Percentiles rank a stretch among this genome's conserved stretches.
Evolutionary conservation across 345 rosid species (phyloP).

Genomic region (Reutealis trisperma): DNA sequence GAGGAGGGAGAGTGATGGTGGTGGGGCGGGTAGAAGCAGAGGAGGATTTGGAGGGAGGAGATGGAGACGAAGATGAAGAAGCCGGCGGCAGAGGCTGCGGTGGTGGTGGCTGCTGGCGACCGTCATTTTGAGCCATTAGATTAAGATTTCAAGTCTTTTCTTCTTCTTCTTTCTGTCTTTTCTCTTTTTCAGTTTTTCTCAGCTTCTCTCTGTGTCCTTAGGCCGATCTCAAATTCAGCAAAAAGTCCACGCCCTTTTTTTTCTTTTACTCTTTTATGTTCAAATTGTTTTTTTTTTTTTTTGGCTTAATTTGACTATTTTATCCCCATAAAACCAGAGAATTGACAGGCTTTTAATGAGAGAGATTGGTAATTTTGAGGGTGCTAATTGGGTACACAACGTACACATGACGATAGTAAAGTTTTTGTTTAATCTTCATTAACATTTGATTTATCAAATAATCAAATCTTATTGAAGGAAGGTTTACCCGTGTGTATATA

Average conservation of each 20-base stretch:
- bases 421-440: too few relatives aligned
- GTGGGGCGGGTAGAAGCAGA: constrained; percentile 43
- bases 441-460: too few relatives aligned
- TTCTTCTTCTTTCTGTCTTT: not conserved
- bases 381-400: too few relatives aligned
- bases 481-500: too few relatives aligned
- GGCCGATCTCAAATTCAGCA: constrained; percentile 39
- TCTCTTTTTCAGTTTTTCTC: not conserved
- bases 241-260: constrained; percentile 45
- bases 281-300: not conserved
- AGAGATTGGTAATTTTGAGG: too few relatives aligned
- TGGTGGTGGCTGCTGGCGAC: not conserved
- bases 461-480: too few relatives aligned
- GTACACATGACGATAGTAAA: too few relatives aligned
- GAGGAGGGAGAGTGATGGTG: constrained; percentile 59
- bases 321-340: not conserved
- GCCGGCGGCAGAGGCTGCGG: not conserved
- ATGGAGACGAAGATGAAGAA: constrained; percentile 28
- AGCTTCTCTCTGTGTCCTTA: not conserved
- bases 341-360: too few relatives aligned
- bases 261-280: not conserved
- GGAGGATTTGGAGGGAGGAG: constrained; percentile 24
- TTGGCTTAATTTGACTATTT: not conserved
- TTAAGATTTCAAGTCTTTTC: not conserved
- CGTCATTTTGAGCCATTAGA: constrained; percentile 48